Percentiles rank a stretch among this genome's conserved stretches.
phyloP scores from a whole-genome alignment of 2,329 filamentous ascomycete genomes.

The Hypoxylon sp. region DNA sequence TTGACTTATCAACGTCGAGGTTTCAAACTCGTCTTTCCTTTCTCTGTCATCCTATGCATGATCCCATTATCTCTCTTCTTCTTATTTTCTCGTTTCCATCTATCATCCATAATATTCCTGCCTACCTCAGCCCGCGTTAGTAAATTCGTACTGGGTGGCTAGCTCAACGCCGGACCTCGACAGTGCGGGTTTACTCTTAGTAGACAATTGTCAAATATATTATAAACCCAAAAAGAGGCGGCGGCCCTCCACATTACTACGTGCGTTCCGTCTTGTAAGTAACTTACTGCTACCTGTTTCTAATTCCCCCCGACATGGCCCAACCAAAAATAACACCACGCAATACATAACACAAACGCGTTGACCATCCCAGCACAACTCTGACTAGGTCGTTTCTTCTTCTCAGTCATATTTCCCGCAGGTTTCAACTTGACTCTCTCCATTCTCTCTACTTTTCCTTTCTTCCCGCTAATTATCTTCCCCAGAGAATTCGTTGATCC shows the following conservation, averaged over 20 bases:
- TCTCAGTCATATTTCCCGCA: conserved; percentile 32
- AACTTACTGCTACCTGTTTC: conserved; percentile 8
- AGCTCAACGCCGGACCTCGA: neutral
- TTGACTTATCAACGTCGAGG: conserved; percentile 39
- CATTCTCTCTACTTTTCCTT: conserved; percentile 14
- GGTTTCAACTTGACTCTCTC: conserved; percentile 18
- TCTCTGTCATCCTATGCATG: conserved; percentile 11
- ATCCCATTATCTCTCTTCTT: conserved; percentile 14
- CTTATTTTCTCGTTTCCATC: conserved; percentile 1
- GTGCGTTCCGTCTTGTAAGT: neutral
- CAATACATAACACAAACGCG: conserved; percentile 36
- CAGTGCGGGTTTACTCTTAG: neutral
- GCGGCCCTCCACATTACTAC: neutral
- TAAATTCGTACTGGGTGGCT: neutral
- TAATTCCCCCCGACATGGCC: conserved; percentile 1
- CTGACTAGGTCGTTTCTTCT: conserved; percentile 27
- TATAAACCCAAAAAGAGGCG: conserved; percentile 13
- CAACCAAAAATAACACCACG: conserved; percentile 24
- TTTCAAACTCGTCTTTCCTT: conserved; percentile 36
- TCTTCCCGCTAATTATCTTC: conserved; percentile 10
- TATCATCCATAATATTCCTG: neutral
- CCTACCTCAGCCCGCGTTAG: neutral
- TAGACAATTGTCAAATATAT: neutral
- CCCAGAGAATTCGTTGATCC: conserved; percentile 11
- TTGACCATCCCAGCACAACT: conserved; percentile 39